A percentile compares a stretch with the other conserved stretches of the same genome.
Evolutionary conservation across 176 grass and related monocot genomes (phyloP).

Genomic region (Avena eriantha): DNA sequence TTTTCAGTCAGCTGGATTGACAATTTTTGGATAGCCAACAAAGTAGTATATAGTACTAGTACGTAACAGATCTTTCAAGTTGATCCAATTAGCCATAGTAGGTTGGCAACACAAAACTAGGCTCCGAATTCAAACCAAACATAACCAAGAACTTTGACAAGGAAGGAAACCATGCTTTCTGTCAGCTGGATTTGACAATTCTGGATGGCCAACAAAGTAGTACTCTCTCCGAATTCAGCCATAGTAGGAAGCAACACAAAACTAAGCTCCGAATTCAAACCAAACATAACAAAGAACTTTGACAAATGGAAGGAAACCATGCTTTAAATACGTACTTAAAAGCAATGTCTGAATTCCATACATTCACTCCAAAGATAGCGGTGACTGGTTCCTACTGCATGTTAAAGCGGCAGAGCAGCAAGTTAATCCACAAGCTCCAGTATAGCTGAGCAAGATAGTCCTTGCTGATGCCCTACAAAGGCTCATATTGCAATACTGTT

Average conservation of each 20-base stretch:
- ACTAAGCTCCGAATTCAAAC: not conserved
- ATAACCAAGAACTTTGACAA: too few relatives aligned
- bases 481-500: not conserved
- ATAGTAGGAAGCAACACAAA: not conserved
- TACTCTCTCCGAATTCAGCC: too few relatives aligned
- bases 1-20: too few relatives aligned
- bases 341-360: constrained; percentile 33
- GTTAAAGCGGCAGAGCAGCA: not conserved
- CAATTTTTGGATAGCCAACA: too few relatives aligned
- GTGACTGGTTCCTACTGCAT: constrained; percentile 23
- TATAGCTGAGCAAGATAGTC: not conserved
- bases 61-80: too few relatives aligned
- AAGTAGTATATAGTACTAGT: too few relatives aligned
- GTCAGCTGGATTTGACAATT: too few relatives aligned
- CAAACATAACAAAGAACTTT: not conserved
- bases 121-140: too few relatives aligned
- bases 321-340: not conserved
- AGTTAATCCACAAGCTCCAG: not conserved
- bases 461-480: constrained; percentile 32
- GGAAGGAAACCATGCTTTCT: too few relatives aligned
- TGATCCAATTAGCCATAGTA: too few relatives aligned
- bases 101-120: too few relatives aligned
- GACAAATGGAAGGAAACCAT: not conserved
- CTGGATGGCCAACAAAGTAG: too few relatives aligned
- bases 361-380: constrained; percentile 25